Evolutionary conservation across 1,139 yeast species (phyloP), one percentile per base, ranked within the genome.

Genomic region (Protomyces inundatus): DNA sequence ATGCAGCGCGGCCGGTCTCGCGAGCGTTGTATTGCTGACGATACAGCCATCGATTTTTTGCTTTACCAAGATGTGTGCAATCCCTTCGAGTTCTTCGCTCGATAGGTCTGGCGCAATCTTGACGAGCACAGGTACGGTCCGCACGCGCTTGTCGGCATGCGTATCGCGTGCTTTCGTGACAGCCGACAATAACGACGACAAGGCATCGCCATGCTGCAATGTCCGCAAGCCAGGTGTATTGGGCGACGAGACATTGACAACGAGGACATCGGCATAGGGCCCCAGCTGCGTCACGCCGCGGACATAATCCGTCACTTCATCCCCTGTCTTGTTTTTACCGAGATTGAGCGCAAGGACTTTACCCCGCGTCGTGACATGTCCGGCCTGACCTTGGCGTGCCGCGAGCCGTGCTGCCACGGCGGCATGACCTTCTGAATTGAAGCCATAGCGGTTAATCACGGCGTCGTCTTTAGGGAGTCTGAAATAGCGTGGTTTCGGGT

Each of bases 211-310:
- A 67, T 79, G 82, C 77, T 91, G 98, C 68, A 91, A 81, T 69
- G 86, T 90, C 71, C 98, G 83, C 69, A 91, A 80, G 1, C 98
- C 98, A 1, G 98, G 97, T 0, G 98, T 93, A 73, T 91, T 91
- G 67, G 98, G 98, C 58, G 96, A 88, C 0, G 97, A 90, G n/a
- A 91, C 97, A 71, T 91, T 91, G 68, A 91, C 82, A 48, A 91
- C 93, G 66, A 91, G 78, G 5, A 89, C 91, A 76, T 93, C 98
- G 3, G 98, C 97, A 71, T 81, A 85, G 12, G 86, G 84, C 7
- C 95, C 96, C 70, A 91, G 83, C 64, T 86, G 79, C 66, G 83
- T 82, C 48, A 93, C 96, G 66, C 98, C 98, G 68, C 82, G 81
- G 61, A 88, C 83, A 72, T 90, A 91, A 74, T 93, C 98, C 66